phyloP scores from a whole-genome alignment of 2,329 filamentous ascomycete genomes.

The Pseudocercospora vitis region DNA sequence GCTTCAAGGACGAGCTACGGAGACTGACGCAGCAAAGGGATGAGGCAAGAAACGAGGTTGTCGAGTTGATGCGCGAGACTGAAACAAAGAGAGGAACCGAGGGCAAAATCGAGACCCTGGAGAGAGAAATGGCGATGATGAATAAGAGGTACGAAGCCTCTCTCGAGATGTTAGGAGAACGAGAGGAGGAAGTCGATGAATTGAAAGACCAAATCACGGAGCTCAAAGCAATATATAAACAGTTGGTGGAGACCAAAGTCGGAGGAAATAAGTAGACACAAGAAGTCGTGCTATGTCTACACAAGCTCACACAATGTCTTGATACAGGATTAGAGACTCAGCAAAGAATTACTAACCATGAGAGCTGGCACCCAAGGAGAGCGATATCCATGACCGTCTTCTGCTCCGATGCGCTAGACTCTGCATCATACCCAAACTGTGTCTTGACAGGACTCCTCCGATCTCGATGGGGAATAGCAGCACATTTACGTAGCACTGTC shows the following conservation, averaged over 20 bases:
- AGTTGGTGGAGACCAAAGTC: constrained; percentile 67
- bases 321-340: too few relatives aligned
- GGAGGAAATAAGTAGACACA: too few relatives aligned
- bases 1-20: constrained; percentile 79
- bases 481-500: too few relatives aligned
- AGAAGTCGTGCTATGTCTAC: too few relatives aligned
- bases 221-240: constrained; percentile 93
- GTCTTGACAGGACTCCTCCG: too few relatives aligned
- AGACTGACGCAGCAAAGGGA: constrained; percentile 83
- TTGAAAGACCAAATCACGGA: constrained; percentile 84
- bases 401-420: too few relatives aligned
- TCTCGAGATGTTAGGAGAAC: constrained; percentile 92
- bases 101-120: constrained; percentile 62
- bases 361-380: too few relatives aligned
- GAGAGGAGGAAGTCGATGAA: constrained; percentile 93
- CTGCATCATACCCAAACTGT: too few relatives aligned
- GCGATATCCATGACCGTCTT: too few relatives aligned
- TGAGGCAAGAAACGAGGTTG: constrained; percentile 88
- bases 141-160: constrained; percentile 83
- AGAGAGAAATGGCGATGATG: constrained; percentile 66
- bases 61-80: constrained; percentile 80
- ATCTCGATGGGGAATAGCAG: too few relatives aligned
- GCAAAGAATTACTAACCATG: too few relatives aligned
- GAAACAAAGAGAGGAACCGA: constrained; percentile 67
- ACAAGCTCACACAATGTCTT: too few relatives aligned